Base-by-base conservation (phyloP, 306 rosid species). In the Arachis stenosperma region DNA sequence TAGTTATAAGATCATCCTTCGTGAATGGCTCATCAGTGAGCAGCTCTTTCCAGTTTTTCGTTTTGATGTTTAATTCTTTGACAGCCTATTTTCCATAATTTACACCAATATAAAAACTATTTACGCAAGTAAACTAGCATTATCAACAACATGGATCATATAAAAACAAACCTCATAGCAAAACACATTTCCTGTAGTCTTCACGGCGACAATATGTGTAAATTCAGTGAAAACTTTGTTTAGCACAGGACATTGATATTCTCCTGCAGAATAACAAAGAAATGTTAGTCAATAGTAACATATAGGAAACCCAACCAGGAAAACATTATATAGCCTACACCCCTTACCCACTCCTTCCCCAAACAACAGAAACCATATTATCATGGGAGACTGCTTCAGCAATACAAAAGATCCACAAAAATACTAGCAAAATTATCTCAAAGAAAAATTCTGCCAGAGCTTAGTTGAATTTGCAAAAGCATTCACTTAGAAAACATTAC, bases 11-110 rank as follows among this genome's bases (percentile, higher is more conserved):
- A 75, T 95, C 98, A 67, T 79, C 90, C 90, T 61, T 90, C 43
- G 93, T 73, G 78, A 91, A 91, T 79, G 93, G 87, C 78, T 95
- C 97, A 67, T 91, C 99, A 6, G 97, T 90, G 78, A 95, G 93
- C 48, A 95, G 99, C 78, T 95, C 98, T 85, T 91, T 95, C 99
- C 99, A 95, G 82, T 90, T 91, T 85, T 90, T 95, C 6, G 88
- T 95, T 85, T 91, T 95, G 74, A 95, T 80, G 82, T 95, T 95
- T 61, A 95, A 83, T 81, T 95, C 99, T 84, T 91, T 95, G 55
- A 91, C 81, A 48, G 99, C 98, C 98, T 95, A 67, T 52, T 77
- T 75, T 68, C 9, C 12, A 72, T 65, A 76, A 64, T 33, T 53
- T 10, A 67, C 67, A 43, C 47, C 56, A 51, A 27, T 22, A 70